Evolutionary conservation across 805 yeast genomes (phyloP), one percentile per base, ranked within the genome.

Genomic region (Pichia pseudocactophila): DNA sequence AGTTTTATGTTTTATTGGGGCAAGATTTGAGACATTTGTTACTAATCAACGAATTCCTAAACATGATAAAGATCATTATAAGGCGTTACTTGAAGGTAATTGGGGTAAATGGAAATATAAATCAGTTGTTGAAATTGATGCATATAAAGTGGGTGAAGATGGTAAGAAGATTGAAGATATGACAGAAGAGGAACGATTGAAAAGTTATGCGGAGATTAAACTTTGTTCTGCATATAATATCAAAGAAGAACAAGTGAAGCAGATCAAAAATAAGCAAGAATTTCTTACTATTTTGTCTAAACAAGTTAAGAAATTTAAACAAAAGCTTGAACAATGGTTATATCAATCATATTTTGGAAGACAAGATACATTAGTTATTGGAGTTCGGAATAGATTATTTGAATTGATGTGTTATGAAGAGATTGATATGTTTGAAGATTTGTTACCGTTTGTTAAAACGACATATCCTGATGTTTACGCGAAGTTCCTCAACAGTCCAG

Each of bases 91-190:
- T 7, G 19, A 30, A 4, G 42, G 49, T 0, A 34, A 38, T 25
- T 47, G 32, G 16, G 54, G 54, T 8, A 12, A 31, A 11, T 41
- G 43, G 42, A 20, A 30, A 2, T 47, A 33, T 28, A 34, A 39
- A 19, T 45, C 53, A 3, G 48, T 47, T 10, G 47, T 39, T 19
- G 54, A 50, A 40, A 43, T 50, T 18, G 43, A 43, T 31, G 36
- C 41, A 9, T 37, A 26, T 12, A 34, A 30, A 22, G 17, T 15
- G 6, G 31, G 31, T 11, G 3, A 27, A 16, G 10, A 26, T 15
- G 27, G n/a, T 7, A 13, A 27, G 7, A 32, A 31, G 8, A 11
- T 26, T 15, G 17, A 20, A n/a, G 12, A 27, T 9, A 22, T 20
- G 20, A 7, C 32, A 11, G n/a, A 12, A 15, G 38, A 35, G 12